A percentile compares a stretch with the other conserved stretches of the same genome.
Conservation (phyloP, 352 stramenopile genomes). For the Pythium phragmiticola region DNA sequence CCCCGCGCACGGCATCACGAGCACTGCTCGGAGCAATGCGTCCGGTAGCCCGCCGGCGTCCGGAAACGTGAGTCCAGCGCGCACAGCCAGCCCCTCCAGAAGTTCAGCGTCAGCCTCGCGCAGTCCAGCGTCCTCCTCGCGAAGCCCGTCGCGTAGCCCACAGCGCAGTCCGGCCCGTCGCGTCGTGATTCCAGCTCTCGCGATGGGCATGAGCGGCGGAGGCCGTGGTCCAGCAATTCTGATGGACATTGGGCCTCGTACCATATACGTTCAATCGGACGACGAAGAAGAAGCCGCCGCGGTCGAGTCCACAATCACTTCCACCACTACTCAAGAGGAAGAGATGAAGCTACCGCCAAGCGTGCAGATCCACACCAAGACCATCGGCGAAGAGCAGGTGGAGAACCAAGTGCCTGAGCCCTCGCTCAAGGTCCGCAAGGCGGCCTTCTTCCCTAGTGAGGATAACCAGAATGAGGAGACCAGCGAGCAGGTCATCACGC, state of each 20-base stretch:
- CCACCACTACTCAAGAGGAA: not conserved
- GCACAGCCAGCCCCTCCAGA: slow-evolving; percentile 6
- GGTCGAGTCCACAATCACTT: not conserved
- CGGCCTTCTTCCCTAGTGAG: not conserved
- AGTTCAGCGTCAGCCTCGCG: slow-evolving; percentile 8
- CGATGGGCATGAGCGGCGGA: slow-evolving; percentile 5
- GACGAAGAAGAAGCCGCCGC: not conserved
- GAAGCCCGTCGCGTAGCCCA: slow-evolving; percentile 6
- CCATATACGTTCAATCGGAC: slow-evolving; percentile 8
- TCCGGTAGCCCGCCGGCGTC: slow-evolving; percentile 1
- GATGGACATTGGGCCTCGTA: slow-evolving; percentile 10
- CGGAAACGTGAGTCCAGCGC: slow-evolving; percentile 11
- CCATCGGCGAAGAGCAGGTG: not conserved
- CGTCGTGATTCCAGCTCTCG: slow-evolving; percentile 6
- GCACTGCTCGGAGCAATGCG: slow-evolving; percentile 4
- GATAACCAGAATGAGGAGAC: slow-evolving; percentile 17
- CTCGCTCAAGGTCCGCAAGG: not conserved
- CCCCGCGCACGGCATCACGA: slow-evolving; percentile 8
- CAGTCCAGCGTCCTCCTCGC: slow-evolving; percentile 7
- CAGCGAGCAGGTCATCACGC: not conserved
- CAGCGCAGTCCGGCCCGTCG: slow-evolving; percentile 10
- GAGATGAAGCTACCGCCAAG: slow-evolving; percentile 9
- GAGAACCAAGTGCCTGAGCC: slow-evolving; percentile 12
- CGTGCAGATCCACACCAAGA: slow-evolving; percentile 20
- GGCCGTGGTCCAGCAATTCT: slow-evolving; percentile 12